Evolutionary conservation across 2,329 filamentous ascomycete genomes (phyloP).

Genomic region (Paracamarosporium sp.): DNA sequence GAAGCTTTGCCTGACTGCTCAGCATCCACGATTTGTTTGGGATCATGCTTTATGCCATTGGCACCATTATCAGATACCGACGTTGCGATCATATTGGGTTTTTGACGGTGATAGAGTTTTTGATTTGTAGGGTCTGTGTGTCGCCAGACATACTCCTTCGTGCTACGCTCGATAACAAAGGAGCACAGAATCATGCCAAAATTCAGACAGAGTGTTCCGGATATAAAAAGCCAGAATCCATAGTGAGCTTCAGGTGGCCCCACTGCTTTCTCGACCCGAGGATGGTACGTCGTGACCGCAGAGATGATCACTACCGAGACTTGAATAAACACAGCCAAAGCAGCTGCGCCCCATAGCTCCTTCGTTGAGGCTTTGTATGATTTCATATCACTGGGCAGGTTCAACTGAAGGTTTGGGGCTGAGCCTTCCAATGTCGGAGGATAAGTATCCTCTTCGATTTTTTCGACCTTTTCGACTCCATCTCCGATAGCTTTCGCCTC

Average conservation of each 20-base stretch:
- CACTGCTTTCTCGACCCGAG: background rate
- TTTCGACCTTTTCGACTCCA: no score
- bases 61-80: no score
- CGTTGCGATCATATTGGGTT: no score
- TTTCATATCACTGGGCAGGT: background rate
- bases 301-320: background rate
- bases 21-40: no score
- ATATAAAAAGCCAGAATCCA: background rate
- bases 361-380: background rate
- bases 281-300: background rate
- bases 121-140: no score
- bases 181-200: background rate
- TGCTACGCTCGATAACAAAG: background rate
- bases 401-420: constrained; percentile 7
- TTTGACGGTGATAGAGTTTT: no score
- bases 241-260: background rate
- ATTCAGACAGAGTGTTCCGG: background rate
- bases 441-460: background rate
- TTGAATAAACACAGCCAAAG: background rate
- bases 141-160: background rate
- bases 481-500: background rate
- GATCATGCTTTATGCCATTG: no score
- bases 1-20: no score
- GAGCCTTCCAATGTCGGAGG: constrained; percentile 1
- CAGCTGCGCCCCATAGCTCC: background rate